Evolutionary conservation across 2,329 filamentous ascomycete species (phyloP), one percentile per base, ranked within the genome.

Genomic region (Cadophora sp.): DNA sequence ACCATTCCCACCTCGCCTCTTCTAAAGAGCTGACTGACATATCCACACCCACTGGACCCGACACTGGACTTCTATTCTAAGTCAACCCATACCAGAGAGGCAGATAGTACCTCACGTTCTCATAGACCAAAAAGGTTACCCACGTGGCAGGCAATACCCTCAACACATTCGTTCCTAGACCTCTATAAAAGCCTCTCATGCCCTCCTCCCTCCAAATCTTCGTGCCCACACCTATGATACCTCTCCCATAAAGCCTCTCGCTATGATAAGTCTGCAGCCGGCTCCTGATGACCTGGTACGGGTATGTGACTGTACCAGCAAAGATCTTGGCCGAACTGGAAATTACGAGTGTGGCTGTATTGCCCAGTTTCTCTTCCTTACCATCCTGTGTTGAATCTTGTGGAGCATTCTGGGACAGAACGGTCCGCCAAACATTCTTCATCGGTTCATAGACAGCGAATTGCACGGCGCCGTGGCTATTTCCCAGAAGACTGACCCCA

Each of bases 121-220:
- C 96, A 80, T 98, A 98, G 27, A 98, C 94, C 75, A 99, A 80
- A 78, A 99, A 98, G 1, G 95, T 98, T 64, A 97, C 93, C 87
- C 96, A 97, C 3, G 96, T 98, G 37, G 94, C 94, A 3, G 96
- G 96, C 79, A 99, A 84, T 31, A 98, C 96, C 69, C 96, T 87
- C 63, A 97, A 83, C n/a, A 97, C 86, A 73, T 95, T 97, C 0
- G 95, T 94, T 50, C 93, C 89, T 67, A 98, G 83, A 1, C 96
- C 96, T 72, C 94, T 93, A 80, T 98, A 99, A 80, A 97, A 98
- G 0, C 95, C 95, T 11, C 86, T 82, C 37, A 92, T 68, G 0
- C 96, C 94, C 77, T 97, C 94, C 73, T 92, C 90, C 64, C 77
- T 81, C 89, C 92, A 97, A 34, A 97, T 89, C 80, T 91, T 89